Conservation (phyloP, 495 filamentous ascomycete genomes). For the Trichoderma erinaceum region DNA sequence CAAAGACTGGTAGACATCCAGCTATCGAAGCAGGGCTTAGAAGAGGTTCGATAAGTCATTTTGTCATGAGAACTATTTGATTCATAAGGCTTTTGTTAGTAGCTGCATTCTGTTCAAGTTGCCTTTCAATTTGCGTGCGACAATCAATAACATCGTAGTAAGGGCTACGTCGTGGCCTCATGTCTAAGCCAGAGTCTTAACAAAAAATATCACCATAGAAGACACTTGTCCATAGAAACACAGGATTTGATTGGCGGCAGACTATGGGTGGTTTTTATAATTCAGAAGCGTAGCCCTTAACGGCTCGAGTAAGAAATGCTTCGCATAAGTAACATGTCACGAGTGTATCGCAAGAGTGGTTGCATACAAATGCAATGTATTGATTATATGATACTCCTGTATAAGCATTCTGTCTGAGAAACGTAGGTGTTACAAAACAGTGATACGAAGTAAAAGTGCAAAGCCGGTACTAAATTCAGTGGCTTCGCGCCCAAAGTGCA, state of each 20-base stretch:
- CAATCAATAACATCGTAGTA: no score
- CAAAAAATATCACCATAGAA: background rate
- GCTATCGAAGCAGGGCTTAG: no score
- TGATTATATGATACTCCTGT: conserved; percentile 9
- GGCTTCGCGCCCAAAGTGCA: conserved; percentile 11
- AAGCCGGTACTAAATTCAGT: background rate
- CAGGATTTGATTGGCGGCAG: background rate
- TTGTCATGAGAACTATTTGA: no score
- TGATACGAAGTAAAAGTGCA: background rate
- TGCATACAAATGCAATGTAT: background rate
- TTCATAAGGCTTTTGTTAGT: no score
- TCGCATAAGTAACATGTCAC: background rate
- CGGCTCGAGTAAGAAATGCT: background rate
- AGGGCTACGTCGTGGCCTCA: no score
- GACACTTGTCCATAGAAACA: background rate
- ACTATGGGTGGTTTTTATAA: no score
- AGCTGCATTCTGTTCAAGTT: no score
- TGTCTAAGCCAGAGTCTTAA: no score
- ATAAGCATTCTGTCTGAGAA: conserved; percentile 1
- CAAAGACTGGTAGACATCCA: no score
- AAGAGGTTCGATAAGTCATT: no score
- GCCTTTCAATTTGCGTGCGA: no score
- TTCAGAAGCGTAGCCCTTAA: no score
- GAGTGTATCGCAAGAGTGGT: background rate
- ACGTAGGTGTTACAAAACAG: background rate